These are phyloP conservation scores for Boletus subparvulus DNA, from an alignment of 768 basidiomycete species.

Conservation along the genomic window DNA sequence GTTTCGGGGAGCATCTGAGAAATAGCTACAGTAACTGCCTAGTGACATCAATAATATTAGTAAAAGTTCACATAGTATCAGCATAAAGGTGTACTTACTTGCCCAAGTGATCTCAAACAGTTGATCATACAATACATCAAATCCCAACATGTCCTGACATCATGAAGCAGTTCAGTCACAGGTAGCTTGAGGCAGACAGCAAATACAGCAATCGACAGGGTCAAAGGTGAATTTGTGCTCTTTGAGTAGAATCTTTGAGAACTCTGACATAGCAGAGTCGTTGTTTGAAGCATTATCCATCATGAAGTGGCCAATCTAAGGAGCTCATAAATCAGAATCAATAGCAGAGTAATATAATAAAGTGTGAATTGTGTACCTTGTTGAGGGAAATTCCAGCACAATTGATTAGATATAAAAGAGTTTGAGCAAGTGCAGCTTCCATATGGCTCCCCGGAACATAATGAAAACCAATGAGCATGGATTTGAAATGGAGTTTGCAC, in stretches of 20 bases:
- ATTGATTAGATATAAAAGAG: background rate
- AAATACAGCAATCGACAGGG: background rate
- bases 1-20: background rate
- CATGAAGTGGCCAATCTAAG: constrained; percentile 11
- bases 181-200: constrained; percentile 17
- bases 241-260: background rate
- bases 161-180: constrained; percentile 10
- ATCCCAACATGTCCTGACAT: constrained; percentile 41
- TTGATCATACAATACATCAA: constrained; percentile 39
- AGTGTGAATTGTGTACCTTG: background rate
- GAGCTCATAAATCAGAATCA: background rate
- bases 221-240: background rate
- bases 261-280: constrained; percentile 3
- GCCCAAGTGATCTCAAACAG: background rate
- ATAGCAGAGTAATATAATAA: constrained; percentile 5
- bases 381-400: constrained; percentile 2
- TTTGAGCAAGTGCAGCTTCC: background rate
- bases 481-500: background rate
- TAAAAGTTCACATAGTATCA: too few relatives aligned
- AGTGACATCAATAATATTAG: background rate
- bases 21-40: background rate
- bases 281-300: constrained; percentile 24
- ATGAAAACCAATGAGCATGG: constrained; percentile 15
- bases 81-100: background rate
- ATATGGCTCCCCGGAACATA: constrained; percentile 12